Conservation (phyloP, 768 basidiomycete species). For the Daedaleopsis sinensis region DNA sequence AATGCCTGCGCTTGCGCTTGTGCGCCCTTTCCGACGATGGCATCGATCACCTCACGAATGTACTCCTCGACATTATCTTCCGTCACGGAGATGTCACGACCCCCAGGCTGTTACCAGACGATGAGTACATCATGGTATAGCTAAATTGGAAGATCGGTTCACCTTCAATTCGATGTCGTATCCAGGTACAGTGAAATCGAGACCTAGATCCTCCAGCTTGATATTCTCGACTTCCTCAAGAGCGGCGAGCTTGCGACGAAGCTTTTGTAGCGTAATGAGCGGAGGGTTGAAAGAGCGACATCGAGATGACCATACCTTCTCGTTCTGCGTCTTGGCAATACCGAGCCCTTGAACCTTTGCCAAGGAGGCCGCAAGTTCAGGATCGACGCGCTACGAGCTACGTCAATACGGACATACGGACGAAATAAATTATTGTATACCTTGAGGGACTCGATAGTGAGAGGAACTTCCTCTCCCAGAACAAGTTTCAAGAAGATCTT, state of each 20-base stretch:
- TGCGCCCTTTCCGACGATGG: slow-evolving; percentile 82
- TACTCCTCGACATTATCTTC: slow-evolving; percentile 90
- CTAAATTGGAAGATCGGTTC: slow-evolving; percentile 24
- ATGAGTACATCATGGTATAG: slow-evolving; percentile 3
- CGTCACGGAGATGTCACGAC: slow-evolving; percentile 80
- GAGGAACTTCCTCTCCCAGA: slow-evolving; percentile 83
- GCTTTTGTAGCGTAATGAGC: slow-evolving; percentile 8
- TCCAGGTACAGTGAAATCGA: slow-evolving; percentile 97
- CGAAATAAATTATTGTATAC: slow-evolving; percentile 40
- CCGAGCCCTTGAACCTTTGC: slow-evolving; percentile 76
- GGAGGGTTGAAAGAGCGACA: neutral
- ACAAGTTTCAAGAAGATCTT: slow-evolving; percentile 92
- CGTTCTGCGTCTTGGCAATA: slow-evolving; percentile 42
- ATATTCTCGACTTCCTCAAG: slow-evolving; percentile 35
- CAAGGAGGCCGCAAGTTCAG: slow-evolving; percentile 83
- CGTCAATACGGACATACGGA: neutral
- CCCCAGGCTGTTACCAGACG: slow-evolving; percentile 59
- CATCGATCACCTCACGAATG: slow-evolving; percentile 82
- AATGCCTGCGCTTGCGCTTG: slow-evolving; percentile 86
- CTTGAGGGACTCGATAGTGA: slow-evolving; percentile 82
- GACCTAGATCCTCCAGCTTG: slow-evolving; percentile 81
- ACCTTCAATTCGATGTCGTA: slow-evolving; percentile 92
- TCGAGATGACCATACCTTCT: slow-evolving; percentile 49
- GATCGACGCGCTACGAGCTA: slow-evolving; percentile 70
- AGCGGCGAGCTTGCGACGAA: slow-evolving; percentile 36